These are phyloP conservation scores for Cymbopogon flexuosus DNA, from an alignment of 202 grass and related monocot genomes.

Conservation along the genomic window DNA sequence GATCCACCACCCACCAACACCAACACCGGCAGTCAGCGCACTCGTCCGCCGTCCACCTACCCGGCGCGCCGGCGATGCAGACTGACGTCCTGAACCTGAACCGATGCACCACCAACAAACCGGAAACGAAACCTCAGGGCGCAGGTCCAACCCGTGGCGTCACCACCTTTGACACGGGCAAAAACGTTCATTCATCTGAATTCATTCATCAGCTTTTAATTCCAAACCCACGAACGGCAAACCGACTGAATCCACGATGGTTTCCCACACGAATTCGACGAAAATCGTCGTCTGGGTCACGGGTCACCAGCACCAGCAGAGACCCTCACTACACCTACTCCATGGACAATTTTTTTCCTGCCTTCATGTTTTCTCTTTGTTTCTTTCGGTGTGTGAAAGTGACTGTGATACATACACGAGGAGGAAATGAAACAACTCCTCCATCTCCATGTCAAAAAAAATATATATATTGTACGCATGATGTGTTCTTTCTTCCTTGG, in stretches of 20 bases:
- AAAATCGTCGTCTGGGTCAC: neutral
- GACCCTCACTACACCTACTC: constrained; percentile 33
- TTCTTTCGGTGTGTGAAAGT: neutral
- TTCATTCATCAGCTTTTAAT: neutral
- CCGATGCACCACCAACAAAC: constrained; percentile 28
- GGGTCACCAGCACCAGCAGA: neutral
- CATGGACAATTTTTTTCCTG: neutral
- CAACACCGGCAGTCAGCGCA: neutral
- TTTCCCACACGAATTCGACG: constrained; percentile 26
- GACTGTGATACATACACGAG: neutral
- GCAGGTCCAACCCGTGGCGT: constrained; percentile 17
- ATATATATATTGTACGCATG: neutral
- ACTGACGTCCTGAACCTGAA: neutral
- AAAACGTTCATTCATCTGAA: neutral
- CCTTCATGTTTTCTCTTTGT: neutral
- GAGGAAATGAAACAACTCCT: neutral
- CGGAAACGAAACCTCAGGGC: neutral
- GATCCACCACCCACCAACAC: constrained; percentile 44
- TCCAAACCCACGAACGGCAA: neutral
- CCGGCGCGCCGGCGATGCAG: neutral
- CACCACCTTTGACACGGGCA: constrained; percentile 24
- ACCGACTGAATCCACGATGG: constrained; percentile 1
- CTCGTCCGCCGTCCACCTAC: constrained; percentile 13
- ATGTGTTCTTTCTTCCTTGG: constrained; percentile 7
- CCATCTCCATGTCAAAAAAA: neutral